These are phyloP conservation scores for Chlorella vulgaris DNA, from an alignment of 139 green algal species.

Conservation along the genomic window DNA sequence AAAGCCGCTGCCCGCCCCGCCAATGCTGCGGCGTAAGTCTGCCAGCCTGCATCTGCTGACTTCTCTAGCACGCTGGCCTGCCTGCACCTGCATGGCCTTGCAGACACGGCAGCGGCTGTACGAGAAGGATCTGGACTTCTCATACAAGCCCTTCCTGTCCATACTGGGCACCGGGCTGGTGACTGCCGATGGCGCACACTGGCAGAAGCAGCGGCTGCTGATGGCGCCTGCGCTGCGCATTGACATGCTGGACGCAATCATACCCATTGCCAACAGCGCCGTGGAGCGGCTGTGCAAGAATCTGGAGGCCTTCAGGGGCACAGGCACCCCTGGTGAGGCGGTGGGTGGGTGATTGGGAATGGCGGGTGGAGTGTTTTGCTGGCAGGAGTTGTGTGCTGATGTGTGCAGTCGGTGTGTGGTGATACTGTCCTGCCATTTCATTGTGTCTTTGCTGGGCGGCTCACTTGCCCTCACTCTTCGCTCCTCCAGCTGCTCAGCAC, in stretches of 20 bases:
- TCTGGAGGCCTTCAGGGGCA: slow-evolving; percentile 65
- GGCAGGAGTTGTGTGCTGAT: no score
- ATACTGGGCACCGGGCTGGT: slow-evolving; percentile 95
- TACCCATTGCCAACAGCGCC: slow-evolving; percentile 76
- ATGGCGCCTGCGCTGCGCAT: slow-evolving; percentile 86
- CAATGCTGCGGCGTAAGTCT: no score
- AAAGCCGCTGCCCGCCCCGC: no score
- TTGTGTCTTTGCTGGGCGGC: no score
- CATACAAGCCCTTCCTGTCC: slow-evolving; percentile 89
- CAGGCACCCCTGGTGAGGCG: slow-evolving; percentile 13
- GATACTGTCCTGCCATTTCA: no score
- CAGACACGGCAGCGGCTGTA: slow-evolving; percentile 69
- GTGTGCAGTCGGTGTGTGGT: not conserved
- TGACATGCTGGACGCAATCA: slow-evolving; percentile 91
- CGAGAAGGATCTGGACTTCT: slow-evolving; percentile 83
- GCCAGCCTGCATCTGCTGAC: not conserved
- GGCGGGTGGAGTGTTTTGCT: no score
- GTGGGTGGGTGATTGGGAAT: no score
- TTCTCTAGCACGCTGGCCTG: not conserved
- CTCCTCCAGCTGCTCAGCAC: no score
- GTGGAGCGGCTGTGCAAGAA: slow-evolving; percentile 77
- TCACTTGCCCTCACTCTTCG: no score
- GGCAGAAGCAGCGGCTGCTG: slow-evolving; percentile 89
- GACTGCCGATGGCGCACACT: slow-evolving; percentile 85
- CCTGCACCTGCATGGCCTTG: not conserved